Conservation (phyloP, 176 grass and related monocot genomes). For the Cymbopogon citratus region DNA sequence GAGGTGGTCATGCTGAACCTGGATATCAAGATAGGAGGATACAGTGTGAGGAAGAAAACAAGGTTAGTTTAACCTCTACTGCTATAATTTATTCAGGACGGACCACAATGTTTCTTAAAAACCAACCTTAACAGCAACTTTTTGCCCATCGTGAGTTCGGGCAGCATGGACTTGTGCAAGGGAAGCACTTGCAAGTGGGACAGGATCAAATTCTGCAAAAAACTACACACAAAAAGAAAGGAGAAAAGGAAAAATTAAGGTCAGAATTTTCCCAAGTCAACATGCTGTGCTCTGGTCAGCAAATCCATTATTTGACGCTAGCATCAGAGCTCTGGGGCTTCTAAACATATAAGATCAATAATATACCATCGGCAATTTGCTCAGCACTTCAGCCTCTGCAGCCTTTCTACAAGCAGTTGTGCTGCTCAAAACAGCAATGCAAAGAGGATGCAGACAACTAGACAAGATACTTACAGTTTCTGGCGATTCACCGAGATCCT, state of each 20-base stretch:
- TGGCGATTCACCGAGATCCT: slow-evolving; percentile 69
- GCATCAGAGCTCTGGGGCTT: not conserved
- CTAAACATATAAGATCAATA: not conserved
- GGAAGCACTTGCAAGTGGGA: slow-evolving; percentile 90
- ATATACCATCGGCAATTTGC: not conserved
- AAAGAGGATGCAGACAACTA: not conserved
- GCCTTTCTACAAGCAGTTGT: not conserved
- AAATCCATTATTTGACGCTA: not conserved
- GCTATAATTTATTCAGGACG: not conserved
- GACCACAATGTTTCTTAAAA: not conserved
- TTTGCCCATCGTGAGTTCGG: slow-evolving; percentile 74
- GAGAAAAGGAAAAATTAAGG: not conserved
- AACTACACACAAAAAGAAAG: slow-evolving; percentile 30
- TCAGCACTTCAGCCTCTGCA: not conserved
- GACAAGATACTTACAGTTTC: slow-evolving; percentile 46
- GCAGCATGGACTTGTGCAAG: slow-evolving; percentile 98
- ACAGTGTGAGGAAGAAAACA: not conserved
- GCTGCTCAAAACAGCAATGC: slow-evolving; percentile 1
- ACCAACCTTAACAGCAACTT: slow-evolving; percentile 88
- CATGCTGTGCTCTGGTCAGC: not conserved
- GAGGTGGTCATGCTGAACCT: slow-evolving; percentile 90
- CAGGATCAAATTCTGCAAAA: slow-evolving; percentile 91
- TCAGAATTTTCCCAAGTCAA: not conserved
- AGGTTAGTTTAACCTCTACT: not conserved
- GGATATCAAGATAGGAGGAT: slow-evolving; percentile 16